Percentiles rank a stretch among this genome's conserved stretches.
These are phyloP conservation scores for Cladorrhinum sp. DNA, from an alignment of 2,329 filamentous ascomycete genomes.

Conservation along the genomic window DNA sequence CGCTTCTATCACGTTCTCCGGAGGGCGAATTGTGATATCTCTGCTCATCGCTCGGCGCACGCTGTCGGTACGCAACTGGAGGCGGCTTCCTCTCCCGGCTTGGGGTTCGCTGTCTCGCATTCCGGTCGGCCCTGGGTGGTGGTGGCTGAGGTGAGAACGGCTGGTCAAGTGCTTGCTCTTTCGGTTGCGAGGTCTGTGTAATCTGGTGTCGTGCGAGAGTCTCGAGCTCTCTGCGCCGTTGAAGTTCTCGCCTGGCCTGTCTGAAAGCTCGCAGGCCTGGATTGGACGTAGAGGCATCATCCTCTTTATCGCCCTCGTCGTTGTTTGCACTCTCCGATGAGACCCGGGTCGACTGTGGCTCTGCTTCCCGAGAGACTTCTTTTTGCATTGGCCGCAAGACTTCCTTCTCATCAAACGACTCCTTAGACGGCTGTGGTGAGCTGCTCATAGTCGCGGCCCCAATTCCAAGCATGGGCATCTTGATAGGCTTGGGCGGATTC, in stretches of 20 bases:
- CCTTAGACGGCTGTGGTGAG: constrained; percentile 40
- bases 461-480: constrained; percentile 59
- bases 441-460: constrained; percentile 42
- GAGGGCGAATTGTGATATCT: constrained; percentile 32
- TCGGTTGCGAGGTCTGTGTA: constrained; percentile 17
- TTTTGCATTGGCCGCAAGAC: constrained; percentile 27
- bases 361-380: constrained; percentile 20
- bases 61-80: constrained; percentile 44
- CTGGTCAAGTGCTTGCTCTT: constrained; percentile 24
- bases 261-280: constrained; percentile 55
- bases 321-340: constrained; percentile 18
- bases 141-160: constrained; percentile 9
- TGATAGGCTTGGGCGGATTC: constrained; percentile 54
- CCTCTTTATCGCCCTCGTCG: constrained; percentile 18
- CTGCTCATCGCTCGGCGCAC: constrained; percentile 43
- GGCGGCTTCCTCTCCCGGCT: constrained; percentile 46
- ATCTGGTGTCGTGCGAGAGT: constrained; percentile 41
- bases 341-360: constrained; percentile 2
- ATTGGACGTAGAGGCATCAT: constrained; percentile 39
- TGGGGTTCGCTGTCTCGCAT: constrained; percentile 33
- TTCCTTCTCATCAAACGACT: constrained; percentile 36
- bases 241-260: constrained; percentile 55
- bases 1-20: constrained; percentile 51
- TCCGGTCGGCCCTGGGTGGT: constrained; percentile 16
- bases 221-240: constrained; percentile 54